Evolutionary conservation across 768 basidiomycete species (phyloP), one percentile per base, ranked within the genome.

Genomic region (Leucogyrophana mollusca): DNA sequence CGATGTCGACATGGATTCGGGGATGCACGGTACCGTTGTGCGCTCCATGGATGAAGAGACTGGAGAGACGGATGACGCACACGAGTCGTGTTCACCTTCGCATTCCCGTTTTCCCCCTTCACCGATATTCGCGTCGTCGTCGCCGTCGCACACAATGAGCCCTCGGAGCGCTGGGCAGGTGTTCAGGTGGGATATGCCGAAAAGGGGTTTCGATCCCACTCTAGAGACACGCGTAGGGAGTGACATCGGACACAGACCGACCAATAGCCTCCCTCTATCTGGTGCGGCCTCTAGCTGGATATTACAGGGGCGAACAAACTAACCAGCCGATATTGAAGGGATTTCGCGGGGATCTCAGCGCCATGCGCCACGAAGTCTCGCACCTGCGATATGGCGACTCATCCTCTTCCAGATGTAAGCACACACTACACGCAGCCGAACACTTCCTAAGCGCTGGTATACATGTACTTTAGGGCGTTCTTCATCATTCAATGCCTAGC

Each of bases 321-420:
- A 33, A 33, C 9, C n/a, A 33, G n/a, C n/a, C n/a, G n/a, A n/a
- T n/a, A n/a, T n/a, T 22, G 20, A 45, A 38, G 39, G 8, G 5
- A 9, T 47, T 5, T 37, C 35, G 6, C 35, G 35, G 35, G 27
- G 18, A 16, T 32, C 11, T 32, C 14, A 6, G 22, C 17, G 5
- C 9, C 27, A 9, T 14, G 42, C n/a, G 18, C n/a, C 9, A 45
- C 38, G 47, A 9, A 68, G 56, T 39, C 63, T 79, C 18, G 56
- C 67, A 3, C 69, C 73, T 14, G 62, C 71, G 8, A 72, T 83
- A 20, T 78, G 75, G 73, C 68, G 73, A 25, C 58, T 83, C 4
- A 70, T 84, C 36, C 42, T 75, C 23, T 83, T 83, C 53, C 82
- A 85, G 61, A 55, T 80, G 77, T 79, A 61, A 39, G 72, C 55